Percentiles rank a stretch among this genome's conserved stretches.
These are phyloP conservation scores for Chenopodium quinoa DNA, from an alignment of 148 eudicot genomes.

Conservation along the genomic window DNA sequence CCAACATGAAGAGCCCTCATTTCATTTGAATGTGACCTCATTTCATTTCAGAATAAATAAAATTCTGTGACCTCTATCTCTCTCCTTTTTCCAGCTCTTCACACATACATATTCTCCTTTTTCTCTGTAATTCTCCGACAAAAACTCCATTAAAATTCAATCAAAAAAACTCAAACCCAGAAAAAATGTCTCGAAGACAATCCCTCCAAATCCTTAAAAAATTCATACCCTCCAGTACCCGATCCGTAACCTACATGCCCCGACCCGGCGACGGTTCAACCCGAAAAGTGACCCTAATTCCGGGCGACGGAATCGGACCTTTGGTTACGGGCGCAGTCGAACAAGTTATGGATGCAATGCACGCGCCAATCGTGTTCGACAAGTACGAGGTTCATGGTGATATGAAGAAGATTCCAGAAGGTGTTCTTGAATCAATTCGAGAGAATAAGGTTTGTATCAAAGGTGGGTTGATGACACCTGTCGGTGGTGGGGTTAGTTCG, in stretches of 20 bases:
- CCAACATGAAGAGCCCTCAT: neutral
- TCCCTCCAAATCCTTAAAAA: conserved; percentile 31
- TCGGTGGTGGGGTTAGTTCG: conserved; percentile 80
- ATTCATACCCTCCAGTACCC: conserved; percentile 14
- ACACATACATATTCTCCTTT: neutral
- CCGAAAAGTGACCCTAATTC: conserved; percentile 60
- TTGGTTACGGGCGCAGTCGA: conserved; percentile 78
- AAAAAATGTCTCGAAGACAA: conserved; percentile 41
- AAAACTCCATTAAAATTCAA: conserved; percentile 11
- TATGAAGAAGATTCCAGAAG: conserved; percentile 51
- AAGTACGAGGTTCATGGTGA: conserved; percentile 63
- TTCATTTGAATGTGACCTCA: neutral
- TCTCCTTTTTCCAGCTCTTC: neutral
- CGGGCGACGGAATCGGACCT: conserved; percentile 87
- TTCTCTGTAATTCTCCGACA: neutral
- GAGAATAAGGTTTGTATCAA: conserved; percentile 68
- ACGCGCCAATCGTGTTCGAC: conserved; percentile 72
- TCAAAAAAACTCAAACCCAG: neutral
- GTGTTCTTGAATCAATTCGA: conserved; percentile 56
- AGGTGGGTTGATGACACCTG: conserved; percentile 69
- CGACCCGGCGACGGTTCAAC: conserved; percentile 77
- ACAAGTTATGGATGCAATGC: conserved; percentile 72
- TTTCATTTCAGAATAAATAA: too few species aligned
- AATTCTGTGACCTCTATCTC: neutral
- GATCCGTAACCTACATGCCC: conserved; percentile 86